Percentiles rank a stretch among this genome's conserved stretches.
These are phyloP conservation scores for Candida dubliniensis DNA, from an alignment of 1,139 yeast species.

Conservation along the genomic window DNA sequence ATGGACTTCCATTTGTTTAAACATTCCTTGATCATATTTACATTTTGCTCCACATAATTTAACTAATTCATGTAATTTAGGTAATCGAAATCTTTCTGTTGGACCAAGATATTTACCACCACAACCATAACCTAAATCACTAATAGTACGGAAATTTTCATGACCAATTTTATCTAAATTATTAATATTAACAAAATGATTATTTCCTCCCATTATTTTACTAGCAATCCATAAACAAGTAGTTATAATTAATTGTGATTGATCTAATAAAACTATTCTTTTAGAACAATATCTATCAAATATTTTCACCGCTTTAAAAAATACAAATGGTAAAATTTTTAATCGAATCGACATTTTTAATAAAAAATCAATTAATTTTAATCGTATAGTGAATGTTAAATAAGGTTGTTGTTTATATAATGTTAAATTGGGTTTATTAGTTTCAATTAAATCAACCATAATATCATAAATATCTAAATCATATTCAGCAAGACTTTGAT, in stretches of 20 bases:
- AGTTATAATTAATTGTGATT: conserved; percentile 61
- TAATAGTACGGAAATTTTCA: conserved; percentile 32
- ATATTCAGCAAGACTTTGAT: conserved; percentile 50
- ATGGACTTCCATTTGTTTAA: conserved; percentile 53
- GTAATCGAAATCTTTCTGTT: conserved; percentile 64
- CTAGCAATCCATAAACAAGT: conserved; percentile 69
- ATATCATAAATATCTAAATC: conserved; percentile 49
- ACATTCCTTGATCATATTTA: conserved; percentile 61
- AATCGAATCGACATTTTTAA: conserved; percentile 59
- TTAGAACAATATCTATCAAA: conserved; percentile 69
- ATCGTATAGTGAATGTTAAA: conserved; percentile 49
- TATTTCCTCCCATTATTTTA: conserved; percentile 67
- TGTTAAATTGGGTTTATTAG: conserved; percentile 49
- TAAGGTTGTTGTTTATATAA: conserved; percentile 66
- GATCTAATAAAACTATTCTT: conserved; percentile 60
- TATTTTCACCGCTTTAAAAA: conserved; percentile 55
- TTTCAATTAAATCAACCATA: conserved; percentile 32
- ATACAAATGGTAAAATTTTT: conserved; percentile 59
- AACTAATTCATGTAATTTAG: conserved; percentile 61
- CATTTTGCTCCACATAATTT: conserved; percentile 60
- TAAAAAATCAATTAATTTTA: conserved; percentile 55
- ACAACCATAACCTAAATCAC: conserved; percentile 45
- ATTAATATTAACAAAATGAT: conserved; percentile 57
- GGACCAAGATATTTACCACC: conserved; percentile 68
- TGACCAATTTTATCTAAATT: conserved; percentile 24